Conservation (phyloP, 768 basidiomycete genomes). For the Pleurotus eryngii region DNA sequence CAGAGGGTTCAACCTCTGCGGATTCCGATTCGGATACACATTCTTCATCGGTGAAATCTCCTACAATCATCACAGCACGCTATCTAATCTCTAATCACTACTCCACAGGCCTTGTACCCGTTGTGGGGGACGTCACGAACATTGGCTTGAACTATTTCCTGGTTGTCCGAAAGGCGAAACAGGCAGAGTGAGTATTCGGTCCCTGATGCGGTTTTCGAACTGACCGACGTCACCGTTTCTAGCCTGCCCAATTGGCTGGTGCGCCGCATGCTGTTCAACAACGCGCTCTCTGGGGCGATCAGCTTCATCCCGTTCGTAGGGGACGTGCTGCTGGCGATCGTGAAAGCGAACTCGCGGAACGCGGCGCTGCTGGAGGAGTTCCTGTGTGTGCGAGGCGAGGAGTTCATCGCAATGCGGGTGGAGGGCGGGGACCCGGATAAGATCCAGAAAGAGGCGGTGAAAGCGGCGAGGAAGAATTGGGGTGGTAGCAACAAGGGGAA, state of each 20-base stretch:
- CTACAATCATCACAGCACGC: neutral
- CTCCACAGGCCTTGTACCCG: slow-evolving; percentile 50
- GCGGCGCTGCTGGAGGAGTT: slow-evolving; percentile 84
- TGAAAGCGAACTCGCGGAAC: slow-evolving; percentile 88
- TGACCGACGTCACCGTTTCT: too few species aligned
- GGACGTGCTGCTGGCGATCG: slow-evolving; percentile 72
- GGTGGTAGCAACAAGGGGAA: slow-evolving; percentile 15
- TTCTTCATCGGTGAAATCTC: slow-evolving; percentile 54
- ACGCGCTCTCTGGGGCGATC: slow-evolving; percentile 60
- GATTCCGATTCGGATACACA: slow-evolving; percentile 84
- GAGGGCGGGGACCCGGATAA: slow-evolving; percentile 19
- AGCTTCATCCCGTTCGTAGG: slow-evolving; percentile 72
- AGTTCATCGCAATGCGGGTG: slow-evolving; percentile 53
- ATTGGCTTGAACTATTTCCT: slow-evolving; percentile 66
- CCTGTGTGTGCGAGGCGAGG: slow-evolving; percentile 72
- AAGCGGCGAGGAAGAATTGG: neutral
- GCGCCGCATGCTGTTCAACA: slow-evolving; percentile 74
- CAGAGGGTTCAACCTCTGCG: slow-evolving; percentile 78
- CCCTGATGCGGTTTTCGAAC: too few species aligned
- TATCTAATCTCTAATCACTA: neutral
- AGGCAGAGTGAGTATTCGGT: slow-evolving; percentile 47
- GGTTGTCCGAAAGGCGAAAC: slow-evolving; percentile 68
- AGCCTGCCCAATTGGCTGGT: slow-evolving; percentile 58
- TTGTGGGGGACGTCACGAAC: slow-evolving; percentile 65
- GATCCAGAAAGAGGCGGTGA: slow-evolving; percentile 8